Evolutionary conservation across 78 protist species (phyloP).

Genomic region (Capsaspora owczarzaki): DNA sequence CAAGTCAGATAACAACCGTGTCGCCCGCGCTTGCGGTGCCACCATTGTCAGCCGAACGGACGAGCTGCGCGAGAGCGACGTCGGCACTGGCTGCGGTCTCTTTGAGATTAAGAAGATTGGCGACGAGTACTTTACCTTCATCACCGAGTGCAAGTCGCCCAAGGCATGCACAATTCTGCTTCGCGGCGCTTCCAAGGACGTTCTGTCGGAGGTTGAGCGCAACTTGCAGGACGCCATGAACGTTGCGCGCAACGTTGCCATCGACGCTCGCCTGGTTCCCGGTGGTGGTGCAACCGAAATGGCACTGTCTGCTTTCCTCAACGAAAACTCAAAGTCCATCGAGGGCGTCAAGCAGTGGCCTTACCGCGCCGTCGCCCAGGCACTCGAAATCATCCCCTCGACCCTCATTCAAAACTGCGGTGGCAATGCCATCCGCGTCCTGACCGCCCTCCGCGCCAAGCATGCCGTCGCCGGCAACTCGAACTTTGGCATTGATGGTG

Average conservation of each 20-base stretch:
- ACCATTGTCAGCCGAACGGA: conserved; percentile 87
- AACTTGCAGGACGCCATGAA: conserved; percentile 93
- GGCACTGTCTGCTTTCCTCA: conserved; percentile 75
- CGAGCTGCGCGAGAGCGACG: conserved; percentile 86
- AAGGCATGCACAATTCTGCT: conserved; percentile 98
- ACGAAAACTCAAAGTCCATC: conserved; percentile 62
- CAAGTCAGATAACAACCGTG: conserved; percentile 98
- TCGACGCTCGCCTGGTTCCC: conserved; percentile 91
- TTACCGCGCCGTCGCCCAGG: conserved; percentile 80
- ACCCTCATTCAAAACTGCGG: conserved; percentile 98
- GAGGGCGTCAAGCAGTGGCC: conserved; percentile 87
- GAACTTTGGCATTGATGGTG: conserved; percentile 94
- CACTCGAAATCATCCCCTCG: conserved; percentile 91
- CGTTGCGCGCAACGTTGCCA: conserved; percentile 90
- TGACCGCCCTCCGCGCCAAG: conserved; percentile 95
- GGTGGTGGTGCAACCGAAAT: conserved; percentile 99
- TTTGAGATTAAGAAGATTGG: conserved; percentile 93
- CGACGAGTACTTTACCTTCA: conserved; percentile 96
- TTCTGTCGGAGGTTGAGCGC: conserved; percentile 84
- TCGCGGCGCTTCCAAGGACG: conserved; percentile 98
- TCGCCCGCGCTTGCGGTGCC: conserved; percentile 98
- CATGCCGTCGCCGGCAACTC: conserved; percentile 69
- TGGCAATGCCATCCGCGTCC: conserved; percentile 75
- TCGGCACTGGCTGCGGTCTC: conserved; percentile 90
- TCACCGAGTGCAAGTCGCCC: conserved; percentile 91